Percentiles rank a stretch among this genome's conserved stretches.
Evolutionary conservation across 208 protist species (phyloP).

Genomic region (Entamoeba invadens): DNA sequence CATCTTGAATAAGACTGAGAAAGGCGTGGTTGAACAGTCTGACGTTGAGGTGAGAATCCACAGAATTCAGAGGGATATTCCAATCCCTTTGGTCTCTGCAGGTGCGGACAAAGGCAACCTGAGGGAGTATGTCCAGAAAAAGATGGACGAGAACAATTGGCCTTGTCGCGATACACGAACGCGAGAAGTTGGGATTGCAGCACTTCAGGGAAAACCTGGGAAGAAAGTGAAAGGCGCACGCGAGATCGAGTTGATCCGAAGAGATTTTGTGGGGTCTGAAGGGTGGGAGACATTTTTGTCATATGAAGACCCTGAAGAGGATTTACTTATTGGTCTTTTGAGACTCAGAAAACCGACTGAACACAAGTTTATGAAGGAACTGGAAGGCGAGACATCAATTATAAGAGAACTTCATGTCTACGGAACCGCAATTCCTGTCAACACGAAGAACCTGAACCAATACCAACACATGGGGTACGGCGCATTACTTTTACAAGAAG

Average conservation of each 20-base stretch:
- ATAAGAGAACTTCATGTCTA: conserved; percentile 39
- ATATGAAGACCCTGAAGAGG: conserved; percentile 17
- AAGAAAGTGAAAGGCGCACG: neutral
- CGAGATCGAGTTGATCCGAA: conserved; percentile 18
- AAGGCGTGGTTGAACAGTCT: too few relatives aligned
- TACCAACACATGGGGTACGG: conserved; percentile 29
- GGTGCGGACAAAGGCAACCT: conserved; percentile 88
- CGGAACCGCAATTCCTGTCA: conserved; percentile 10
- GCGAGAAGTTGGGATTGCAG: conserved; percentile 28
- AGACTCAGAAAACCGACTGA: neutral
- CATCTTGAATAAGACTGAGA: too few relatives aligned
- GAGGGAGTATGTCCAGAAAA: conserved; percentile 66
- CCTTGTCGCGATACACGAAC: conserved; percentile 17
- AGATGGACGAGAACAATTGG: neutral
- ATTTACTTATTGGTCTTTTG: conserved; percentile 22
- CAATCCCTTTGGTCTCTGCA: conserved; percentile 78
- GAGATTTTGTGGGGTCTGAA: conserved; percentile 24
- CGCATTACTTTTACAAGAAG: conserved; percentile 24
- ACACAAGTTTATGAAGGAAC: neutral
- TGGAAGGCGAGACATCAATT: conserved; percentile 3
- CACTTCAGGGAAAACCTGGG: neutral
- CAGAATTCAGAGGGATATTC: conserved; percentile 87
- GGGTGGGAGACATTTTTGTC: conserved; percentile 30
- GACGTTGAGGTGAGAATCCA: conserved; percentile 90
- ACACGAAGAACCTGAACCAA: neutral